Evolutionary conservation across 2,329 filamentous ascomycete species (phyloP), one percentile per base, ranked within the genome.

Genomic region (Intubia oerlemansii): DNA sequence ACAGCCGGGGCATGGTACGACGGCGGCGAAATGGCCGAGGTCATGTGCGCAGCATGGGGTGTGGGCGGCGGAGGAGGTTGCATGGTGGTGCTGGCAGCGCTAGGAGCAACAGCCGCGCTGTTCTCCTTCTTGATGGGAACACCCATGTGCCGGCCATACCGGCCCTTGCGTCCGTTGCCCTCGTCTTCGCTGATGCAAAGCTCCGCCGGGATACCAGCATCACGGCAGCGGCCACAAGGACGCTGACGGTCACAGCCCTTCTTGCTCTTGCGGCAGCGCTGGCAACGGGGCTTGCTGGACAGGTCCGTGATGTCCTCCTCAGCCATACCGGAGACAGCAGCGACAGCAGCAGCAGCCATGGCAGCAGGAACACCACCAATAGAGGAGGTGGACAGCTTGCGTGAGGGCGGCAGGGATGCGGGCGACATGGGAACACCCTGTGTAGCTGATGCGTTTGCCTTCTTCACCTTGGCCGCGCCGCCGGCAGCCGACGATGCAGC

Each of bases 261-360:
- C 63, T 98, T 98, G 56, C 85, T 95, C 67, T 98, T 98, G 44
- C 88, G 77, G 61, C 88, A 98, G 33, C 88, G 77, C 50, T 98
- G 88, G 59, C 88, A 98, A 37, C 88, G 82, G 32, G 88, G 88
- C 54, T 95, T 93, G 39, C 77, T 84, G 1, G 85, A 93, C 13
- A 95, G 57, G 42, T 98, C 85, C 4, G 84, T 88, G 27, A 92
- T 59, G 32, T 93, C 84, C 39, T 93, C 84, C 39, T 92, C 80
- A 39, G 82, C 80, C 8, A 34, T 20, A 9, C 30, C 33, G 17
- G 17, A 21, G 7, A 18, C 59, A 57, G 26, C 28, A 3, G 30
- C 27, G 7, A 29, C 30, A 10, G 25, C 18, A 7, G 27, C 32
- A 11, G 32, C 27, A n/a, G 26, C 15, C 26, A 32, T 21, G 19